These are phyloP conservation scores for Uromyces viciae-fabae DNA, from an alignment of 1,284 basidiomycete species.

Conservation along the genomic window DNA sequence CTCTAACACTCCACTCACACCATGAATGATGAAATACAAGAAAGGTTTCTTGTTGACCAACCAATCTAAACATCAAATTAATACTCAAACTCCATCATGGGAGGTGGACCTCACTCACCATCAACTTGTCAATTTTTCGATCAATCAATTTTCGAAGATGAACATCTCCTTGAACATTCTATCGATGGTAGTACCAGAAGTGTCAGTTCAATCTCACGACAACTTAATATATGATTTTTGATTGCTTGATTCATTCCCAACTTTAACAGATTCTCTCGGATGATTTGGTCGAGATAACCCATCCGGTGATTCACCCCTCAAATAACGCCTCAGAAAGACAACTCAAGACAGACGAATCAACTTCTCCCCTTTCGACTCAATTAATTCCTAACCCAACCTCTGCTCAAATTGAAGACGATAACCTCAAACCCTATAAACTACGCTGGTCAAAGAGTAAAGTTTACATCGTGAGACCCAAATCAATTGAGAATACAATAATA, in stretches of 20 bases:
- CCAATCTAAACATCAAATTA: neutral
- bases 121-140: neutral
- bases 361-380: neutral
- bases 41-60: too few species aligned
- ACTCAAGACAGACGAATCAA: neutral
- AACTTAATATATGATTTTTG: neutral
- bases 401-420: neutral
- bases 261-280: constrained; percentile 25
- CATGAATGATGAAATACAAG: too few species aligned
- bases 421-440: constrained; percentile 55
- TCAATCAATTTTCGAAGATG: constrained; percentile 13
- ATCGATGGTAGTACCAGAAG: constrained; percentile 30
- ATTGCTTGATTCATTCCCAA: neutral
- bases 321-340: neutral
- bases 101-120: constrained; percentile 23
- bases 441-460: constrained; percentile 87
- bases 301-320: neutral
- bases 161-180: constrained; percentile 15
- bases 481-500: neutral
- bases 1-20: too few species aligned
- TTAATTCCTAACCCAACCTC: neutral
- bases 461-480: constrained; percentile 61
- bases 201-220: neutral
- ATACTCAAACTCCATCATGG: neutral
- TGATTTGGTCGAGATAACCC: constrained; percentile 39